phyloP scores from a whole-genome alignment of 306 rosid genomes.

The Fagus sylvatica region DNA sequence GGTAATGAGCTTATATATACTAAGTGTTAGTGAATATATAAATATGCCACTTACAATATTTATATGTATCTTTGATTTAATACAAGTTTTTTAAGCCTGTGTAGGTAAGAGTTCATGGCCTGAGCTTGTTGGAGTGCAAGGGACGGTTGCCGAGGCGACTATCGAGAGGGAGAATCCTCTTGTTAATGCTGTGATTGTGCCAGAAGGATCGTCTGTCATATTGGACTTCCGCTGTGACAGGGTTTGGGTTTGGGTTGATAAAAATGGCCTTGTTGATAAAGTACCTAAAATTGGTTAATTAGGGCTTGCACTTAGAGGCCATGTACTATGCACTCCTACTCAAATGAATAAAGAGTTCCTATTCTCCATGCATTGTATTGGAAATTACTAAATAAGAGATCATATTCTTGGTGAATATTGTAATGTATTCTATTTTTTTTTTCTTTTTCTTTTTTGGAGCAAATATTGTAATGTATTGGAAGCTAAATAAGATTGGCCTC shows the following conservation, averaged over 20 bases:
- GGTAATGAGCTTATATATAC: background rate
- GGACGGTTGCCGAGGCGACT: conserved; percentile 32
- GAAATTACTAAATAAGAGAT: no score
- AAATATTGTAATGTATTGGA: no score
- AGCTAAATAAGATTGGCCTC: no score
- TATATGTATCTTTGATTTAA: background rate
- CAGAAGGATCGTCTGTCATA: conserved; percentile 14
- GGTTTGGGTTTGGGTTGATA: conserved; percentile 49
- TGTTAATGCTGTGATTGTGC: conserved; percentile 34
- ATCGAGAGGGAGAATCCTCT: conserved; percentile 47
- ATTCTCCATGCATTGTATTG: no score
- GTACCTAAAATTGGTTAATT: background rate
- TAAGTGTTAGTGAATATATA: background rate
- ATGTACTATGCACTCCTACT: no score
- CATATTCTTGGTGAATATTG: no score
- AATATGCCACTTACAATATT: background rate
- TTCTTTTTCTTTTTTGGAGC: no score
- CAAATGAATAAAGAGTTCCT: no score
- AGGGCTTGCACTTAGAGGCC: background rate
- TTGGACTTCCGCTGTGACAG: conserved; percentile 36
- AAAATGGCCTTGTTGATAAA: conserved; percentile 23
- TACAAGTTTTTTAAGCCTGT: background rate
- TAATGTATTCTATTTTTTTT: no score
- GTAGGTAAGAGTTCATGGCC: conserved; percentile 63
- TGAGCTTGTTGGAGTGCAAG: conserved; percentile 44